phyloP scores from a whole-genome alignment of 2,329 filamentous ascomycete species.

The Fusarium burgessii region DNA sequence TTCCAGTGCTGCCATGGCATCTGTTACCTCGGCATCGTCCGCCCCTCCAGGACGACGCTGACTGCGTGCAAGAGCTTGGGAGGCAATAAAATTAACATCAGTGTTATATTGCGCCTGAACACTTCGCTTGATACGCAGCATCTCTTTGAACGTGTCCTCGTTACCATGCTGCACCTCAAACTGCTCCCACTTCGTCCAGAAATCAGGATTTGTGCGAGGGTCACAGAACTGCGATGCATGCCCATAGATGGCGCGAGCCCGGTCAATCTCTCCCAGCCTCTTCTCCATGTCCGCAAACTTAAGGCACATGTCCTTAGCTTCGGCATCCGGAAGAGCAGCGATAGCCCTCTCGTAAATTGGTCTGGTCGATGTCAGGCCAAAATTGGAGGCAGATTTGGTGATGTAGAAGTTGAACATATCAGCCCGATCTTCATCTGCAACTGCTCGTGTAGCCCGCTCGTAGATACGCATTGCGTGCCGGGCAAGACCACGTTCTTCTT shows the following conservation, averaged over 20 bases:
- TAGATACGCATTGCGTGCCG: conserved; percentile 99
- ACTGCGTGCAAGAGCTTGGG: conserved; percentile 87
- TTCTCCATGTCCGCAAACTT: conserved; percentile 99
- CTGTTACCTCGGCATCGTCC: conserved; percentile 66
- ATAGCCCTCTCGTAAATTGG: conserved; percentile 98
- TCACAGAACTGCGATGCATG: conserved; percentile 98
- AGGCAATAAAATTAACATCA: conserved; percentile 98
- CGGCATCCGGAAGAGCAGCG: conserved; percentile 88
- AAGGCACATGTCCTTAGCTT: conserved; percentile 97
- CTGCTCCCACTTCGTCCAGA: conserved; percentile 97
- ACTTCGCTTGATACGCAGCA: conserved; percentile 96
- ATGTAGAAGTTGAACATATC: conserved; percentile 99
- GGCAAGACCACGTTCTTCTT: conserved; percentile 94
- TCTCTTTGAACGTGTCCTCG: conserved; percentile 99
- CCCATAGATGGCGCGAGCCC: conserved; percentile 93
- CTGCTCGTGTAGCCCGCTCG: conserved; percentile 93
- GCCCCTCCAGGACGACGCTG: conserved; percentile 70
- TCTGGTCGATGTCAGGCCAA: conserved; percentile 92
- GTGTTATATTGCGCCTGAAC: conserved; percentile 99
- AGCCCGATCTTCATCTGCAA: conserved; percentile 91
- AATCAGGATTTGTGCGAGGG: conserved; percentile 86
- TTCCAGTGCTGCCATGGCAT: conserved; percentile 92
- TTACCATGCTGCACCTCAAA: conserved; percentile 99
- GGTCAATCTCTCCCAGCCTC: conserved; percentile 90
- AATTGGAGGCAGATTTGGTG: conserved; percentile 97